Conservation (phyloP, 257 asterid genomes). For the Solanum sejunctum region DNA sequence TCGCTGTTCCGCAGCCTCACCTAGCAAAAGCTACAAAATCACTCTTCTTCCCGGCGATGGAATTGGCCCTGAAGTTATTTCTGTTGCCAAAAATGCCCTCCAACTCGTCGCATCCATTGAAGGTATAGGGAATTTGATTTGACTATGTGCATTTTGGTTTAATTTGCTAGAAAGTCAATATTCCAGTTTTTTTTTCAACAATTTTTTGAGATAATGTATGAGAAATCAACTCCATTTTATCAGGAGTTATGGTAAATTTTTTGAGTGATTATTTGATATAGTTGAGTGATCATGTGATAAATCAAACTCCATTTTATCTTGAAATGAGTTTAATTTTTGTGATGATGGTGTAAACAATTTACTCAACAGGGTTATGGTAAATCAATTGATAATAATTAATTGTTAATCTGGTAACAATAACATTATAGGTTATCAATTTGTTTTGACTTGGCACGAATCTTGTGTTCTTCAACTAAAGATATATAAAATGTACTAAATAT, state of each 20-base stretch:
- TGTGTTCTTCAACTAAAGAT: background rate
- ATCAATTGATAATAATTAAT: background rate
- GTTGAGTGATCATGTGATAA: background rate
- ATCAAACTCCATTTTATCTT: background rate
- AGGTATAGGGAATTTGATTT: conserved; percentile 24
- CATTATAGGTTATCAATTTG: background rate
- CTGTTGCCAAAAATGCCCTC: conserved; percentile 70
- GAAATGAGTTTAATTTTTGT: background rate
- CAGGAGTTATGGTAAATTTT: background rate
- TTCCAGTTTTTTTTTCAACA: too few species aligned
- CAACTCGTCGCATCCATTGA: conserved; percentile 52
- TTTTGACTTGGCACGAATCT: background rate
- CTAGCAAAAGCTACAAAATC: conserved; percentile 50
- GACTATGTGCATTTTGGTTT: too few species aligned
- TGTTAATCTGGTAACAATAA: background rate
- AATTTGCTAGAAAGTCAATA: too few species aligned
- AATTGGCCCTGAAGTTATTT: conserved; percentile 90
- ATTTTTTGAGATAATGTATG: too few species aligned
- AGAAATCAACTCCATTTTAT: background rate
- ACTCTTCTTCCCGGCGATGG: conserved; percentile 96
- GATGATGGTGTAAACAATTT: background rate
- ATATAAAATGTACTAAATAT: background rate
- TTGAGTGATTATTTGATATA: background rate
- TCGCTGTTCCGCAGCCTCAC: conserved; percentile 51
- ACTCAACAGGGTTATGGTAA: background rate